Evolutionary conservation across 257 asterid species (phyloP), one percentile per base, ranked within the genome.

Genomic region (Capsicum pubescens): DNA sequence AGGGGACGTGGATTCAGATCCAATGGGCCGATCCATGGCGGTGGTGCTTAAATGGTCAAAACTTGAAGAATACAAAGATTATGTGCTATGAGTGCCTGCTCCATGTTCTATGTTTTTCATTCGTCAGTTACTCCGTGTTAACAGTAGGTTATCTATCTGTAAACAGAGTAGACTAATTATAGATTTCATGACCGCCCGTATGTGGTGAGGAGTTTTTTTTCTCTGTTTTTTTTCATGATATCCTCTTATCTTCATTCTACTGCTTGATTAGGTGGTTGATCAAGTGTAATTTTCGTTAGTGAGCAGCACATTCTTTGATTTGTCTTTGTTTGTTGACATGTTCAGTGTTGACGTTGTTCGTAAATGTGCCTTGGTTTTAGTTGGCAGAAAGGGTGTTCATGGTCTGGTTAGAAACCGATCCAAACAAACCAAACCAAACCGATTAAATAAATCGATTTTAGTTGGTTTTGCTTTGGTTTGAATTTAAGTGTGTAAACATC

Each of bases 261-360:
- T 74, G 83, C 88, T 72, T 86, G 85, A 70, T 70, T 88, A 84
- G 93, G 84, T 87, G 93, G 82, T 85, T 86, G 84, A 83, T 90
- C 82, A 85, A 89, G 88, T 83, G 86, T 76, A 88, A 74, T 86
- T 84, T 87, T 87, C 88, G 86, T 88, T 89, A 78, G 85, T 79
- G 91, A 84, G 93, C 90, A 91, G 91, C 87, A 90, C 95, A 92
- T 94, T 94, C 97, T 87, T 93, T 93, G 35, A 94, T 92, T 93
- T 90, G 82, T 92, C 83, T 82, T 70, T 79, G 48, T 76, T 76
- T 52, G 81, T 74, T 54, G 81, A 76, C 12, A 76, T 76, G 64
- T 52, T 76, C 81, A 21, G 64, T 52, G 64, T 77, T 76, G 64
- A 26, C 59, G 1, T 76, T 55, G 26, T 76, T 35, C 48, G 63